Conservation (phyloP, 2,329 filamentous ascomycete species). For the Paraconiothyrium brasiliense region DNA sequence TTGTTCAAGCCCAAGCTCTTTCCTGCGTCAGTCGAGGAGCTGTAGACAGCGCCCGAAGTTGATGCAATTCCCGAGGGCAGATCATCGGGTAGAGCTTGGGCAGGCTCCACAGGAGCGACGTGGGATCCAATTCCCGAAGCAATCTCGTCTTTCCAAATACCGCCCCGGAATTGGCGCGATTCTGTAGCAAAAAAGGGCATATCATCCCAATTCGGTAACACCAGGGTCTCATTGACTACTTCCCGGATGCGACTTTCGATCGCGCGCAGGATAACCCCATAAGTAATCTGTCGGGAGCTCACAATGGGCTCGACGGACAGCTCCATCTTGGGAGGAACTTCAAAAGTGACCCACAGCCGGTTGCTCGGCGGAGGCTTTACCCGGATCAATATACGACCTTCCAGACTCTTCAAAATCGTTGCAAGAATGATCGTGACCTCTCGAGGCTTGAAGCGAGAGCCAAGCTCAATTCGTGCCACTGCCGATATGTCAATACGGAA, state of each 20-base stretch:
- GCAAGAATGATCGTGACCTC: constrained; percentile 91
- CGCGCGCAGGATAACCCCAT: constrained; percentile 86
- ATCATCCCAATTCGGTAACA: constrained; percentile 96
- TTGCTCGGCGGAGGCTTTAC: constrained; percentile 97
- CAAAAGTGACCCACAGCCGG: constrained; percentile 93
- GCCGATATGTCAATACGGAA: constrained; percentile 90
- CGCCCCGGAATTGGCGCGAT: constrained; percentile 81
- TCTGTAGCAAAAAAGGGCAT: constrained; percentile 87
- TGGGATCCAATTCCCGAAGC: not conserved
- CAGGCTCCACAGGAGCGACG: not conserved
- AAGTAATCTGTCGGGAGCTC: constrained; percentile 93
- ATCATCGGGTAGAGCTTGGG: not conserved
- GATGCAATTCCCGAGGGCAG: not conserved
- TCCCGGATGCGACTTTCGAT: constrained; percentile 97
- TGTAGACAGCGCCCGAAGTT: constrained; percentile 2
- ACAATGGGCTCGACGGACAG: constrained; percentile 96
- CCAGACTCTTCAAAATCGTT: constrained; percentile 82
- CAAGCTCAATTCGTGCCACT: constrained; percentile 91
- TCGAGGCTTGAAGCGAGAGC: constrained; percentile 84
- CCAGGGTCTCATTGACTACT: constrained; percentile 89
- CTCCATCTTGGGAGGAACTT: constrained; percentile 91
- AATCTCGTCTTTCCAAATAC: constrained; percentile 71
- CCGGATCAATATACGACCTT: constrained; percentile 84
- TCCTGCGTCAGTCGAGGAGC: constrained; percentile 3
- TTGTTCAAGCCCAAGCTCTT: not conserved